Evolutionary conservation across 2,329 filamentous ascomycete genomes (phyloP).

Genomic region (Xylariales sp.): DNA sequence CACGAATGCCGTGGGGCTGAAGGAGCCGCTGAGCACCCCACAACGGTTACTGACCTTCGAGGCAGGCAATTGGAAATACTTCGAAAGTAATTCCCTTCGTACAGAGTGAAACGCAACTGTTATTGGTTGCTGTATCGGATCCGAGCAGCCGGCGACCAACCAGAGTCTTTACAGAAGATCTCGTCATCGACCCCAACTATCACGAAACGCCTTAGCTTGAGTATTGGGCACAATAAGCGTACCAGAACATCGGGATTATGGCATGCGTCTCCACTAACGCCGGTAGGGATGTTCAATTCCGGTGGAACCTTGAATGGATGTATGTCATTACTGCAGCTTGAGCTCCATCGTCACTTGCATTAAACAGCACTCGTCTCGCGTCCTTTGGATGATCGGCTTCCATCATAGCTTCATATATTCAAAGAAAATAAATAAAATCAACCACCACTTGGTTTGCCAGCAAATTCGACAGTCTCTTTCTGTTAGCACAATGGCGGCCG

Average conservation of each 20-base stretch:
- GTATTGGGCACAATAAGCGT: conserved; percentile 2
- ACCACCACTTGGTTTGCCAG: too few species aligned
- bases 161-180: neutral
- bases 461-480: too few species aligned
- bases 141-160: conserved; percentile 2
- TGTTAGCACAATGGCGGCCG: conserved; percentile 19
- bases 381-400: too few species aligned
- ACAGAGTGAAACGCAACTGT: neutral
- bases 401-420: too few species aligned
- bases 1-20: conserved; percentile 2
- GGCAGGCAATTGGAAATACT: neutral
- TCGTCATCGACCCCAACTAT: conserved; percentile 5
- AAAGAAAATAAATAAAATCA: neutral
- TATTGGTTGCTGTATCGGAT: neutral
- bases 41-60: neutral
- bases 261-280: too few species aligned
- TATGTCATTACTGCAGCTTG: too few species aligned
- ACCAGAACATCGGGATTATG: neutral
- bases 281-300: too few species aligned
- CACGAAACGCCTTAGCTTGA: neutral
- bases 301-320: neutral
- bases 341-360: too few species aligned
- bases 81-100: neutral
- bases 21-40: neutral
- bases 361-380: too few species aligned